Conservation (phyloP, 2,329 filamentous ascomycete genomes). For the Fusarium sp. region DNA sequence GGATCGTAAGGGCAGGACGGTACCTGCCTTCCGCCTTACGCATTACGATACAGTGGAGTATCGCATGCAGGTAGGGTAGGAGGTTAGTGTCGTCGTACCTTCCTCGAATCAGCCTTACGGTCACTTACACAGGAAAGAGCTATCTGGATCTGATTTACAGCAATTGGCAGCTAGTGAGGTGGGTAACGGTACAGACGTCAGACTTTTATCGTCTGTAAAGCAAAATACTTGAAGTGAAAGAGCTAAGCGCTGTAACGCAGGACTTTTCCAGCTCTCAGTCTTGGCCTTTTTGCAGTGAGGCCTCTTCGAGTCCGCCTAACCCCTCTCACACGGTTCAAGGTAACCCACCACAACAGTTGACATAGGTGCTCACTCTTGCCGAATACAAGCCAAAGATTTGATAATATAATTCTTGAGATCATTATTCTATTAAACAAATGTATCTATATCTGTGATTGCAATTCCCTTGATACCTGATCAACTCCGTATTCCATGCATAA, state of each 20-base stretch:
- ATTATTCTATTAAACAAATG: constrained; percentile 6
- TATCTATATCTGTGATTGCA: not conserved
- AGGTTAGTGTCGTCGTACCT: not conserved
- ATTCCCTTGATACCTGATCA: constrained; percentile 17
- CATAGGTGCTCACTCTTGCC: not conserved
- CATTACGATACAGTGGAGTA: not conserved
- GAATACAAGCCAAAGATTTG: not conserved
- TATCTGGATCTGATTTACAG: not conserved
- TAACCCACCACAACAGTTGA: not conserved
- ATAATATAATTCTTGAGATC: not conserved
- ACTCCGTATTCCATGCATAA: constrained; percentile 35
- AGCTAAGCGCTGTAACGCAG: not conserved
- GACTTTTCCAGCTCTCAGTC: constrained; percentile 9
- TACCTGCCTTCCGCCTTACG: not conserved
- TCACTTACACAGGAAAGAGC: not conserved
- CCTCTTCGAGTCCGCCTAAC: not conserved
- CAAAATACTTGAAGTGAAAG: not conserved
- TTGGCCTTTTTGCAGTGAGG: not conserved
- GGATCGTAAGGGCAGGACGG: not conserved
- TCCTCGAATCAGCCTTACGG: constrained; percentile 1
- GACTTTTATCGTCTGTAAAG: not conserved
- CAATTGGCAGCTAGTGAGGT: not conserved
- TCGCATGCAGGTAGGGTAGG: not conserved
- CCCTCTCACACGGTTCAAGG: not conserved
- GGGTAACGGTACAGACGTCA: not conserved